Evolutionary conservation across 2,329 filamentous ascomycete genomes (phyloP), one percentile per base, ranked within the genome.

Genomic region (Ophiosphaerella korrae): DNA sequence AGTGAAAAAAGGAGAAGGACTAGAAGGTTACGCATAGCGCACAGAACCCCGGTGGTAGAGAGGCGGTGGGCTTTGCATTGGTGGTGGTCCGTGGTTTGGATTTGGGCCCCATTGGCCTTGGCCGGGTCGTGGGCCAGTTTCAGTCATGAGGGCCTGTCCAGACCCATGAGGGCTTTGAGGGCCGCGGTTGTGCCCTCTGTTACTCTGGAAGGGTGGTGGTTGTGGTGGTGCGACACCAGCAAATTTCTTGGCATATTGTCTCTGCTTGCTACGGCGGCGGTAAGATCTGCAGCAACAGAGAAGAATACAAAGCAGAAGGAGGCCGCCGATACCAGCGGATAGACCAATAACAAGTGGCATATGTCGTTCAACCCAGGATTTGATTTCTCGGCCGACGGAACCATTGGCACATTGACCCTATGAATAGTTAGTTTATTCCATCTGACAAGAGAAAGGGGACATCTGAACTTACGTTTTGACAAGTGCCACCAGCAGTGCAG

Each of bases 281-380:
- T 57, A 85, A 38, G 82, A 82, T 61, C 80, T 81, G 52, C 81
- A 75, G 63, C 87, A 80, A 75, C 91, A 96, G 67, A 82, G 82
- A 9, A 87, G 59, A 43, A 97, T 77, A 31, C 82, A 80, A 39
- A 96, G 71, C 13, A 73, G 23, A 14, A 95, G 67, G 5, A 97
- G 78, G 6, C 82, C 84, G 41, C 91, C 93, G 13, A 96, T 78
- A 9, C 85, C 88, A 40, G 80, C 78, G 5, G 83, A 84, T 9
- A 97, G 78, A 21, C 89, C 92, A 57, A 97, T 96, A 58, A 95
- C 88, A 55, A 97, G 84, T 45, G 83, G 77, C 74, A 89, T 89
- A 77, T 97, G 87, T 58, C 86, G 76, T 23, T 83, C 76, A 71
- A 97, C 86, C 88, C 91, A 97, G 53, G 81, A 82, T 46, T 77